Base-by-base conservation (phyloP, 2,329 filamentous ascomycete genomes). In the Zalaria sp. region DNA sequence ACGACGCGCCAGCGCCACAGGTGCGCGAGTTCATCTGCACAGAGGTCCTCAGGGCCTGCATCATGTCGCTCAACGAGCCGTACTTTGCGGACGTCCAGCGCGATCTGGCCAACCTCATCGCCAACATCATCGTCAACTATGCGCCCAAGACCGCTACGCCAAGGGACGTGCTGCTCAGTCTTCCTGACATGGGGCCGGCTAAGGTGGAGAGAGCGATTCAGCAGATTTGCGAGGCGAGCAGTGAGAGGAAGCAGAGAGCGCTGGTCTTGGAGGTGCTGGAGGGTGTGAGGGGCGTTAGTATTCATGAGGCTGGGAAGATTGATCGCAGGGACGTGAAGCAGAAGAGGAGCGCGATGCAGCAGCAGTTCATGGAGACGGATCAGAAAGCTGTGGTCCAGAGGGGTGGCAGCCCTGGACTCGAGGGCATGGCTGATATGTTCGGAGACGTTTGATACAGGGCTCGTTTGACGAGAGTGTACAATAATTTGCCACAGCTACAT, bases 21-120 rank as follows among this genome's bases (percentile, higher is more conserved):
- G 81, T 96, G 47, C 79, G 88, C 40, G 86, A 94, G 55, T 98
- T 88, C 60, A 88, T 96, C 55, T 86, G 80, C 40, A 78, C 79
- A 4, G 83, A 94, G 50, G 85, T 96, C 2, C 73, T 98, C 39
- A 85, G 88, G 64, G 86, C 87, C 0, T 89, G 83, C 54, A 84
- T 95, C 57, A 84, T 81, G 2, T 93, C 84, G 2, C 77, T 98
- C 39, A 84, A 96, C 62, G 91, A 98, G 51, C 81, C 86, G 0
- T 95, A 96, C 61, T 98, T 96, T 61, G 88, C 95, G 29, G 91
- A 98, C 51, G 76, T 93, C 47, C 91, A 98, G 55, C 89, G 88
- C 57, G 88, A 98, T 40, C 72, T 98, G 25, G 89, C 87, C 1
- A 75, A 79, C 25, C 70, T 96, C 32, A 94, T 98, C 47, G 88